These are phyloP conservation scores for Limnanthes douglasii DNA, from an alignment of 345 rosid genomes.

Conservation along the genomic window DNA sequence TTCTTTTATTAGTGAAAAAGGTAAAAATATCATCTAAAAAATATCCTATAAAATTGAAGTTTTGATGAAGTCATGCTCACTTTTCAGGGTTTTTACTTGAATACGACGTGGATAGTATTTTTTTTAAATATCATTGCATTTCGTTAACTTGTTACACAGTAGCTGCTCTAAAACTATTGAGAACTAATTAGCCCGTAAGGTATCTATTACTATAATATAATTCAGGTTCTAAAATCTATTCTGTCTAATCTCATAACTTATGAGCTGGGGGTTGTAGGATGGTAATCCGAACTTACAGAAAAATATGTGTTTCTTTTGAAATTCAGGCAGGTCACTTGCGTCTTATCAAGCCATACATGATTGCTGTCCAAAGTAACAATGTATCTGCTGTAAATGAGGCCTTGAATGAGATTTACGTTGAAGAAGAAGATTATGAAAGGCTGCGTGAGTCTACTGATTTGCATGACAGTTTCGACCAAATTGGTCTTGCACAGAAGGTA, in stretches of 20 bases:
- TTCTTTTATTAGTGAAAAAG: too few species aligned
- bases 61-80: too few species aligned
- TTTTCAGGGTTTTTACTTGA: too few species aligned
- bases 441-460: conserved; percentile 85
- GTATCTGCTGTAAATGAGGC: conserved; percentile 96
- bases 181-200: too few species aligned
- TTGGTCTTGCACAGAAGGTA: conserved; percentile 93
- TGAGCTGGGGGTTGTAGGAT: conserved; percentile 1
- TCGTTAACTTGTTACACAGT: too few species aligned
- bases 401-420: conserved; percentile 79
- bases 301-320: background rate
- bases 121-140: too few species aligned
- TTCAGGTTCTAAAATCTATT: background rate
- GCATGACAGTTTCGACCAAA: conserved; percentile 90
- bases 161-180: too few species aligned
- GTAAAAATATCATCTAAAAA: too few species aligned
- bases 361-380: conserved; percentile 95
- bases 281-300: conserved; percentile 5
- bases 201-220: too few species aligned
- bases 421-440: conserved; percentile 95
- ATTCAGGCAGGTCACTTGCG: conserved; percentile 90
- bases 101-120: too few species aligned
- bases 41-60: too few species aligned
- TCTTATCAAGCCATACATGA: conserved; percentile 92
- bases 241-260: background rate